These are phyloP conservation scores for Macadamia integrifolia DNA, from an alignment of 164 flowering plant species.

Conservation along the genomic window DNA sequence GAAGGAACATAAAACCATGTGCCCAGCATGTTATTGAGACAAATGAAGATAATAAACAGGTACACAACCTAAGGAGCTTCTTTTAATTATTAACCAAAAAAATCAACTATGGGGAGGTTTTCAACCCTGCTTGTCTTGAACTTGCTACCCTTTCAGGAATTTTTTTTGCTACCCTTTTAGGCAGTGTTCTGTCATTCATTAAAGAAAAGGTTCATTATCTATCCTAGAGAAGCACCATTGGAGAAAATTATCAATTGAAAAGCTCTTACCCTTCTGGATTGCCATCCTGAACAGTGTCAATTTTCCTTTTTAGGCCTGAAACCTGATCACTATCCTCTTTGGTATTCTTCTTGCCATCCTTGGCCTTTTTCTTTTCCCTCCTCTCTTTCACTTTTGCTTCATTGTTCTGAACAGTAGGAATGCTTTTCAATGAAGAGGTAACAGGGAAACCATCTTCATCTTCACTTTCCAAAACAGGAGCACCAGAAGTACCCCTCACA, in stretches of 20 bases:
- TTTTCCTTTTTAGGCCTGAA: conserved; percentile 41
- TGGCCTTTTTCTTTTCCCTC: conserved; percentile 23
- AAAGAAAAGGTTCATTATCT: neutral
- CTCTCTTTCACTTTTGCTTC: conserved; percentile 10
- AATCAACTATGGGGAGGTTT: too few species aligned
- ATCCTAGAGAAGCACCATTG: neutral
- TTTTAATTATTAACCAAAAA: too few species aligned
- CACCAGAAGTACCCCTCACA: conserved; percentile 22
- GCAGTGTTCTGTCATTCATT: neutral
- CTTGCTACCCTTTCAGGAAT: too few species aligned
- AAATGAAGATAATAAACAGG: too few species aligned
- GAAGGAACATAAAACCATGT: too few species aligned
- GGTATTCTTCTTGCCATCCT: conserved; percentile 31
- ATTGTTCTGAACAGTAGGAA: conserved; percentile 13
- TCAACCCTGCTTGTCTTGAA: neutral
- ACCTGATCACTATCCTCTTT: conserved; percentile 20
- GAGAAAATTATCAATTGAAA: neutral
- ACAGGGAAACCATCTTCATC: conserved; percentile 97
- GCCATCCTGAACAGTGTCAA: conserved; percentile 30
- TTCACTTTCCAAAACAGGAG: conserved; percentile 57
- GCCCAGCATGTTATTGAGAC: too few species aligned
- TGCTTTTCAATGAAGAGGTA: conserved; percentile 20
- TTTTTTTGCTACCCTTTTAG: neutral
- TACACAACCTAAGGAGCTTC: too few species aligned
- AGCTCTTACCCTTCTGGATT: conserved; percentile 37